Percentiles rank a stretch among this genome's conserved stretches.
Conservation (phyloP, 1,284 basidiomycete species). For the Sporisorium sorghi region DNA sequence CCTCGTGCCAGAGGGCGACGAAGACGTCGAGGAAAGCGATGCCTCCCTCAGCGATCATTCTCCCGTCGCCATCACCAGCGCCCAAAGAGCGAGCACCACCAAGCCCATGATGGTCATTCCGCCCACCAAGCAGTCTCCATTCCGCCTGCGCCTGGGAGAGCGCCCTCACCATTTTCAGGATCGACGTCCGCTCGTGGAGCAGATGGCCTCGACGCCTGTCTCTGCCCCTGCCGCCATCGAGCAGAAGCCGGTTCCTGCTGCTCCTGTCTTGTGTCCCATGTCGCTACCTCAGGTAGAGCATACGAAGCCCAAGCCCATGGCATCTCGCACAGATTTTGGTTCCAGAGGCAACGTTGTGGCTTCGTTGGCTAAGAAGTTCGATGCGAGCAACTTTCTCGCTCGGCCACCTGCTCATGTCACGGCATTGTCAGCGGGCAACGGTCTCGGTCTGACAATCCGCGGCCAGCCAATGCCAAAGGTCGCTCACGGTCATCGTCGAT, state of each 20-base stretch:
- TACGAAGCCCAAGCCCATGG: not conserved
- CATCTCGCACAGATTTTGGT: not conserved
- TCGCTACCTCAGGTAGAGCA: slow-evolving; percentile 11
- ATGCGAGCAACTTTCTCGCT: slow-evolving; percentile 28
- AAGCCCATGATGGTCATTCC: slow-evolving; percentile 3
- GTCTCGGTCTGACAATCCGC: slow-evolving; percentile 22
- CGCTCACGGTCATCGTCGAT: slow-evolving; percentile 37
- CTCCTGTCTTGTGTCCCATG: slow-evolving; percentile 10
- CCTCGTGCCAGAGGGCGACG: slow-evolving; percentile 3
- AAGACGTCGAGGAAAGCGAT: slow-evolving; percentile 16
- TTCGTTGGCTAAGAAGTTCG: slow-evolving; percentile 46
- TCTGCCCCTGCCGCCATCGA: slow-evolving; percentile 11
- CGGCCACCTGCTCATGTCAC: slow-evolving; percentile 31
- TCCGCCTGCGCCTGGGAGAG: slow-evolving; percentile 26
- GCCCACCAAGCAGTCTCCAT: slow-evolving; percentile 29
- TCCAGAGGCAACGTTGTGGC: slow-evolving; percentile 32
- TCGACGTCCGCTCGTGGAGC: not conserved
- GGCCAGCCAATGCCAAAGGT: slow-evolving; percentile 11
- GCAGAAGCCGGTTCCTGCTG: not conserved
- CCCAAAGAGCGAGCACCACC: slow-evolving; percentile 7
- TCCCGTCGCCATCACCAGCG: slow-evolving; percentile 13
- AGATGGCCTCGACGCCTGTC: slow-evolving; percentile 21
- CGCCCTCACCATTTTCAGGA: not conserved
- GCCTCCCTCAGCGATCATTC: slow-evolving; percentile 15
- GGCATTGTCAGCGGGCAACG: slow-evolving; percentile 9